Percentiles rank a stretch among this genome's conserved stretches.
These are phyloP conservation scores for Blastobotrys persicus DNA, from an alignment of 1,139 yeast species.

Conservation along the genomic window DNA sequence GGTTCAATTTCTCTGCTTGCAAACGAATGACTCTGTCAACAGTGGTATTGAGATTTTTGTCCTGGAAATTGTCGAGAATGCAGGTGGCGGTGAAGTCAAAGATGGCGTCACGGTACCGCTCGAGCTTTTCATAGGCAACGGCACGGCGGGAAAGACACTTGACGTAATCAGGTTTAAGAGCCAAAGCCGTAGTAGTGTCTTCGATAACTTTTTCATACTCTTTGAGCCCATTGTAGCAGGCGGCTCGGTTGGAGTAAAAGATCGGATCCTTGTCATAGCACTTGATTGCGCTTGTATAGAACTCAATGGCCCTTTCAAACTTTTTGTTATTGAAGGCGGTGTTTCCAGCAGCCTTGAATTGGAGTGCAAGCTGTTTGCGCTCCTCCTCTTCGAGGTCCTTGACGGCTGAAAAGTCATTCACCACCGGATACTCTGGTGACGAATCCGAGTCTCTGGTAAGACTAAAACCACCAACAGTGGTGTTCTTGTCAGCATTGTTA, in stretches of 20 bases:
- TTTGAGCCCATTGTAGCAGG: conserved; percentile 83
- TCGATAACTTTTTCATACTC: conserved; percentile 80
- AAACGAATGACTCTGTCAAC: conserved; percentile 85
- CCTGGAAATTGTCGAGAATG: conserved; percentile 52
- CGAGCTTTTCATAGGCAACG: conserved; percentile 80
- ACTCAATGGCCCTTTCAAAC: conserved; percentile 68
- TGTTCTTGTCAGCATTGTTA: background rate
- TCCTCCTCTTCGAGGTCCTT: conserved; percentile 44
- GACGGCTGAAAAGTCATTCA: conserved; percentile 12
- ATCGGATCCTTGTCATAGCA: conserved; percentile 74
- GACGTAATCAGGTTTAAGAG: conserved; percentile 81
- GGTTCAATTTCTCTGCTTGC: conserved; percentile 49
- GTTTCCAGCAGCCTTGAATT: conserved; percentile 89
- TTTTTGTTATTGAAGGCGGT: conserved; percentile 68
- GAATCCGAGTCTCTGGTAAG: conserved; percentile 11
- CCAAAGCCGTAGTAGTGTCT: conserved; percentile 83
- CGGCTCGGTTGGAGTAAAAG: conserved; percentile 90
- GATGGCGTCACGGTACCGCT: conserved; percentile 78
- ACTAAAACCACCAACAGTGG: conserved; percentile 12
- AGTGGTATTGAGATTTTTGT: conserved; percentile 72
- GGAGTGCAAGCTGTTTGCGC: conserved; percentile 62
- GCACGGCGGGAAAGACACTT: conserved; percentile 75
- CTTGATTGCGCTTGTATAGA: conserved; percentile 72
- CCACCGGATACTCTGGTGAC: conserved; percentile 18
- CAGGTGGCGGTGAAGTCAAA: conserved; percentile 78